These are phyloP conservation scores for Apiospora sp. DNA, from an alignment of 2,329 filamentous ascomycete genomes.

Conservation along the genomic window DNA sequence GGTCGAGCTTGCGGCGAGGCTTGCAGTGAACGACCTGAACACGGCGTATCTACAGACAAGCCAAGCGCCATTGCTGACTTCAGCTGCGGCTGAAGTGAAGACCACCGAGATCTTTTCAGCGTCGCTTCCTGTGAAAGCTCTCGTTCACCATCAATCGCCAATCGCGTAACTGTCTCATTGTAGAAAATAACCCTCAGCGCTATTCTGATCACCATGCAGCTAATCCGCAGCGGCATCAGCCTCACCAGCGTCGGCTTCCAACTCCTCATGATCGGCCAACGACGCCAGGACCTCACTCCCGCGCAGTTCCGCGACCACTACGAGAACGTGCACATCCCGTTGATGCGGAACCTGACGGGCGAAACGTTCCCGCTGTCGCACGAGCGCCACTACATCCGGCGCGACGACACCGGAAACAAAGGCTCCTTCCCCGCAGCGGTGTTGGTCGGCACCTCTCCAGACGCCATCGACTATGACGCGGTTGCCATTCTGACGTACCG, in stretches of 20 bases:
- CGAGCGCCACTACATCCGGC: constrained; percentile 34
- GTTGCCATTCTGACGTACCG: constrained; percentile 34
- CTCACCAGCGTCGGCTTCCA: not conserved
- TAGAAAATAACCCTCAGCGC: too few species aligned
- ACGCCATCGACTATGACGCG: constrained; percentile 33
- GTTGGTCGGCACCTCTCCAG: constrained; percentile 30
- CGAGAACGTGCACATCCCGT: constrained; percentile 36
- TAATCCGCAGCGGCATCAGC: not conserved
- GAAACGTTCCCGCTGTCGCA: constrained; percentile 34
- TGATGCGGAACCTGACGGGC: constrained; percentile 34
- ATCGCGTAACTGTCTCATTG: not conserved
- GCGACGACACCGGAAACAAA: constrained; percentile 13
- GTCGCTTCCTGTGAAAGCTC: not conserved
- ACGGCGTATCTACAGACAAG: not conserved
- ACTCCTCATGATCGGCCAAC: constrained; percentile 11
- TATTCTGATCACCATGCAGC: not conserved
- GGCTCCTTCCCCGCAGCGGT: constrained; percentile 29
- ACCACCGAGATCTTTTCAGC: too few species aligned
- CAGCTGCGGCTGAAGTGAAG: not conserved
- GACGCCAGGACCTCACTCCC: constrained; percentile 32
- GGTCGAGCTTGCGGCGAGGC: not conserved
- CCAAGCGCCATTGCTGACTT: not conserved
- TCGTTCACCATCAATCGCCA: not conserved
- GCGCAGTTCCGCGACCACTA: constrained; percentile 37
- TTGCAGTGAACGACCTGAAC: not conserved